A percentile compares a stretch with the other conserved stretches of the same genome.
These are phyloP conservation scores for Camelina sativa DNA, from an alignment of 345 rosid genomes.

Conservation along the genomic window DNA sequence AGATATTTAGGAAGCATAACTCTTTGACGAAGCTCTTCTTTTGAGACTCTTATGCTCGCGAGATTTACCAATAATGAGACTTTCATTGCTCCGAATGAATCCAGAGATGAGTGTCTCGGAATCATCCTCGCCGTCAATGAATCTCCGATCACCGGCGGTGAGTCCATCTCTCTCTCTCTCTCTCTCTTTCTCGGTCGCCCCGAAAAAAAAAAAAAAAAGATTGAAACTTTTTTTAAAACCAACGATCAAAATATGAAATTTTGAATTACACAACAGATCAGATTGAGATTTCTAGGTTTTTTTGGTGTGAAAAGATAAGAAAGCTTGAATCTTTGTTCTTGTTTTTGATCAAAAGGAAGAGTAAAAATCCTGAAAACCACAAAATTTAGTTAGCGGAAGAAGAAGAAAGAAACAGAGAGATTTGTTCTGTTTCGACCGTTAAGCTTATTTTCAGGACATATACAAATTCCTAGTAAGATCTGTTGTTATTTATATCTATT, in stretches of 20 bases:
- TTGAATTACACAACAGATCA: not conserved
- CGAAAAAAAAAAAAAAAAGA: not conserved
- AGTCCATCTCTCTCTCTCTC: constrained; percentile 50
- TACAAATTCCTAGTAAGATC: not conserved
- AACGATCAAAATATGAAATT: not conserved
- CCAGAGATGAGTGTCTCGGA: constrained; percentile 65
- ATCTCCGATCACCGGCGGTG: constrained; percentile 52
- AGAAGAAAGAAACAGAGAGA: constrained; percentile 32
- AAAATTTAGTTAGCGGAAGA: constrained; percentile 17
- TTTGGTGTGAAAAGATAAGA: not conserved
- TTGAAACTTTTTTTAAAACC: not conserved
- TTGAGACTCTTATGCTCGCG: constrained; percentile 70
- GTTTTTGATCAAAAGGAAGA: not conserved
- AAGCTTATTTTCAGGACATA: constrained; percentile 39
- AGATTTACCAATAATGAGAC: constrained; percentile 69
- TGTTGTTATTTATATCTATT: not conserved
- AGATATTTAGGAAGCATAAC: constrained; percentile 72
- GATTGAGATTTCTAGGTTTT: not conserved
- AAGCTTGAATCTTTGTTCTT: constrained; percentile 2
- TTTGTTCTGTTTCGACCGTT: constrained; percentile 36
- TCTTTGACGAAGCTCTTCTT: constrained; percentile 62
- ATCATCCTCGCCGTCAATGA: constrained; percentile 59
- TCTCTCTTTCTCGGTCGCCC: not conserved
- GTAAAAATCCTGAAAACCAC: not conserved
- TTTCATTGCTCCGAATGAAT: constrained; percentile 53